Percentiles rank a stretch among this genome's conserved stretches.
These are phyloP conservation scores for Blastomyces gilchristii DNA, from an alignment of 2,329 filamentous ascomycete species.

Conservation along the genomic window DNA sequence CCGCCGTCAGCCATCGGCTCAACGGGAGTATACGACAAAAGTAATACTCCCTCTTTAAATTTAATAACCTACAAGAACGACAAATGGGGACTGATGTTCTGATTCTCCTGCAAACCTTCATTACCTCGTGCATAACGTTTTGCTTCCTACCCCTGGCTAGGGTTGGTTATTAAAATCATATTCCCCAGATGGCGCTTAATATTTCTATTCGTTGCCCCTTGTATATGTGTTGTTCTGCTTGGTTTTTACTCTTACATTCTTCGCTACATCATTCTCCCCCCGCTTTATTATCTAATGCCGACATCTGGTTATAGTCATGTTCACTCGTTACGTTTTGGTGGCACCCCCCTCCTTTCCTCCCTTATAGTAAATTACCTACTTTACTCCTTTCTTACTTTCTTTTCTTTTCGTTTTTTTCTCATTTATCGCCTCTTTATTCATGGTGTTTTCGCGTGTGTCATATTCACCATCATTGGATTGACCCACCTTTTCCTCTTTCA, in stretches of 20 bases:
- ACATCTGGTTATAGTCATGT: background rate
- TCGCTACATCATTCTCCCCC: background rate
- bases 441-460: background rate
- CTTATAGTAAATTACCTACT: too few species aligned
- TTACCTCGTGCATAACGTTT: background rate
- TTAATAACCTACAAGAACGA: background rate
- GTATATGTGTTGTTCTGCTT: background rate
- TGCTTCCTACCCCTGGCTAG: background rate
- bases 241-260: background rate
- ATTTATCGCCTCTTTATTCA: background rate
- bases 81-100: background rate
- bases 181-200: background rate
- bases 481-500: background rate
- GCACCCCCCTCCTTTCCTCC: background rate
- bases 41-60: slow-evolving; percentile 9
- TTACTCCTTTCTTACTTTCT: background rate
- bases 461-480: slow-evolving; percentile 2
- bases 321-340: background rate
- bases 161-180: background rate
- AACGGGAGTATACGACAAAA: slow-evolving; percentile 33
- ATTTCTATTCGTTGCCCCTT: background rate
- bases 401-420: background rate
- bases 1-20: slow-evolving; percentile 29
- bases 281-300: background rate
- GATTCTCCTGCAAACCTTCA: background rate